These are phyloP conservation scores for Solanum hybrid DNA, from an alignment of 305 asterid species.

Conservation along the genomic window DNA sequence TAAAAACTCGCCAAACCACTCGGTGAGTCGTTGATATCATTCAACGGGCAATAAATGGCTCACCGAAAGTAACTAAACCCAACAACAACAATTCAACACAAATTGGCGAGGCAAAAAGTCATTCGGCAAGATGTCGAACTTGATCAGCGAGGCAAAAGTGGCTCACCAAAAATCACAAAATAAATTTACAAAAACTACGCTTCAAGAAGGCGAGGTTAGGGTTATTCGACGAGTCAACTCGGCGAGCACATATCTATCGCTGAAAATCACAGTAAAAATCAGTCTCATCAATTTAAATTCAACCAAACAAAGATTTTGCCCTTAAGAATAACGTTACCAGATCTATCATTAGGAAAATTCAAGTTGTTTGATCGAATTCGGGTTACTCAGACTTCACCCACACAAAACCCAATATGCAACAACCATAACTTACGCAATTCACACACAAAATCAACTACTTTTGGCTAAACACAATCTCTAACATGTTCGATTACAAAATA, in stretches of 20 bases:
- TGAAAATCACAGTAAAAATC: neutral
- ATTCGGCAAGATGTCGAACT: neutral
- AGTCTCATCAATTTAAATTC: neutral
- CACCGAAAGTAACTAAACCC: rapidly evolving
- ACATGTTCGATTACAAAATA: neutral
- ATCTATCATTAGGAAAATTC: neutral
- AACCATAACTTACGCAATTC: neutral
- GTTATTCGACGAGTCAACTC: neutral
- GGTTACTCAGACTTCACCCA: neutral
- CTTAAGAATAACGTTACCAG: neutral
- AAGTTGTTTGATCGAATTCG: neutral
- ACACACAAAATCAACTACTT: no score
- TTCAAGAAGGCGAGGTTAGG: neutral
- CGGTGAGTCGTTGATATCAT: no score
- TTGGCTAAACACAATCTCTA: neutral
- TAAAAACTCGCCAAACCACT: neutral
- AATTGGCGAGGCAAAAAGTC: neutral
- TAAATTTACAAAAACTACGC: neutral
- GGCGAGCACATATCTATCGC: neutral
- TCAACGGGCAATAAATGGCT: rapidly evolving
- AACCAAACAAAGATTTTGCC: neutral
- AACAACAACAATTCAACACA: neutral
- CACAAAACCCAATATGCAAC: neutral
- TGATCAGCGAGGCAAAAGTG: neutral
- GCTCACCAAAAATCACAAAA: neutral